These are phyloP conservation scores for Chytriomyces sp. DNA, from an alignment of 192 early-diverging fungal genomes.

Conservation along the genomic window DNA sequence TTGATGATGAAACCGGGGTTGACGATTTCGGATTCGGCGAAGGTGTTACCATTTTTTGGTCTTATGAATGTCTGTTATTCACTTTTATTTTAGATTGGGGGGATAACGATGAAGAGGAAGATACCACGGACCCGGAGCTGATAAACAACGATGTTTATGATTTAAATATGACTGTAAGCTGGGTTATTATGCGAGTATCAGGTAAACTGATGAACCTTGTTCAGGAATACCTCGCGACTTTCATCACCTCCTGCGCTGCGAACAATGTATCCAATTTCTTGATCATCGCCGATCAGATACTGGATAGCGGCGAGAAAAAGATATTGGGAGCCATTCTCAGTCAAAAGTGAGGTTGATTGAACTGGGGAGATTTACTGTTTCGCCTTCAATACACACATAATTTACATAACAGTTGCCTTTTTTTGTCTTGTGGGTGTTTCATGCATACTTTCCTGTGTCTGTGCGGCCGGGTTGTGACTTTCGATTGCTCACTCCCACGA, in stretches of 20 bases:
- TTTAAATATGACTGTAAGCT: constrained; percentile 40
- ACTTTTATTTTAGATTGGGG: not conserved
- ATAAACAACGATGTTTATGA: constrained; percentile 40
- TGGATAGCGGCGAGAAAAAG: constrained; percentile 42
- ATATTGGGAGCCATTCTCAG: constrained; percentile 5
- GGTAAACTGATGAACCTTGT: not conserved
- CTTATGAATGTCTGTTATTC: too few species aligned
- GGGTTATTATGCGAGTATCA: not conserved
- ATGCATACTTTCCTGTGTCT: too few species aligned
- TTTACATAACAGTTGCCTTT: too few species aligned
- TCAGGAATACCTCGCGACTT: constrained; percentile 34
- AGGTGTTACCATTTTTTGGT: not conserved
- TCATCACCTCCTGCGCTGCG: constrained; percentile 15
- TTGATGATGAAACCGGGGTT: constrained; percentile 38
- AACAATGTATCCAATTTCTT: constrained; percentile 20
- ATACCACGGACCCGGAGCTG: constrained; percentile 30
- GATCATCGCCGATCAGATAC: constrained; percentile 38
- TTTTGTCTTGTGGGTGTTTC: too few species aligned
- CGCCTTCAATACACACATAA: too few species aligned
- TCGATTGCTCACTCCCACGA: not conserved
- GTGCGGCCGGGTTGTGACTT: too few species aligned
- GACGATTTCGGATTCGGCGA: constrained; percentile 41
- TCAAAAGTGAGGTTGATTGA: not conserved
- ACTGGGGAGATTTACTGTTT: too few species aligned
- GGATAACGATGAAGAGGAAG: constrained; percentile 37